Conservation (phyloP, 192 early-diverging fungal genomes). For the Polychytrium aggregatum region DNA sequence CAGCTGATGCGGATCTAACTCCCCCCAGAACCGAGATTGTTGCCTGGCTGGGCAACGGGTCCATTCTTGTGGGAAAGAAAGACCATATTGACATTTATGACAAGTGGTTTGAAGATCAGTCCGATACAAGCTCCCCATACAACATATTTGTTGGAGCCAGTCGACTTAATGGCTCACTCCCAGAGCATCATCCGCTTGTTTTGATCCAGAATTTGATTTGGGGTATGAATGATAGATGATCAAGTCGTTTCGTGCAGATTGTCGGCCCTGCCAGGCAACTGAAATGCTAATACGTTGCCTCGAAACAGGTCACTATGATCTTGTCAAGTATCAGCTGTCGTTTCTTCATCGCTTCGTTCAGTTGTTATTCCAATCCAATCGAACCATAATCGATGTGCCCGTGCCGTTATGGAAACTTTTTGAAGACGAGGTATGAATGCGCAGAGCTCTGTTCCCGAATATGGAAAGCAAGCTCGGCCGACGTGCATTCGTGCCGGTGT, state of each 20-base stretch:
- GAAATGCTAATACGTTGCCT: too few relatives aligned
- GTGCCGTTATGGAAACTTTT: constrained; percentile 51
- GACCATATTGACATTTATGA: constrained; percentile 44
- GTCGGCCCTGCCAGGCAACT: too few relatives aligned
- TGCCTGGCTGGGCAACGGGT: constrained; percentile 38
- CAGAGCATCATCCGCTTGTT: constrained; percentile 62
- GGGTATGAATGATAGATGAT: too few relatives aligned
- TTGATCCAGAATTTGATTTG: constrained; percentile 61
- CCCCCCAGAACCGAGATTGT: neutral
- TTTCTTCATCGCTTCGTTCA: constrained; percentile 53
- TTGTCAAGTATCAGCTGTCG: constrained; percentile 50
- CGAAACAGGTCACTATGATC: constrained; percentile 29
- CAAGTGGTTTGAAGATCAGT: constrained; percentile 51
- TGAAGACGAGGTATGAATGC: constrained; percentile 22
- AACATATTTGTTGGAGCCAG: constrained; percentile 14
- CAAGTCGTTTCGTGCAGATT: too few relatives aligned
- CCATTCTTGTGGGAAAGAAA: constrained; percentile 44
- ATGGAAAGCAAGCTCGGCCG: neutral
- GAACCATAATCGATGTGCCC: constrained; percentile 40
- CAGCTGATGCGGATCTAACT: too few relatives aligned
- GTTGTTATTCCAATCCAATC: constrained; percentile 37
- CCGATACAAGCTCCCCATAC: constrained; percentile 5
- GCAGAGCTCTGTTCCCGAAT: too few relatives aligned
- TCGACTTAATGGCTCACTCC: constrained; percentile 43
- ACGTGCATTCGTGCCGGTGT: too few relatives aligned